Evolutionary conservation across 2,329 filamentous ascomycete genomes (phyloP).

Genomic region (Trichoderma asperellum): DNA sequence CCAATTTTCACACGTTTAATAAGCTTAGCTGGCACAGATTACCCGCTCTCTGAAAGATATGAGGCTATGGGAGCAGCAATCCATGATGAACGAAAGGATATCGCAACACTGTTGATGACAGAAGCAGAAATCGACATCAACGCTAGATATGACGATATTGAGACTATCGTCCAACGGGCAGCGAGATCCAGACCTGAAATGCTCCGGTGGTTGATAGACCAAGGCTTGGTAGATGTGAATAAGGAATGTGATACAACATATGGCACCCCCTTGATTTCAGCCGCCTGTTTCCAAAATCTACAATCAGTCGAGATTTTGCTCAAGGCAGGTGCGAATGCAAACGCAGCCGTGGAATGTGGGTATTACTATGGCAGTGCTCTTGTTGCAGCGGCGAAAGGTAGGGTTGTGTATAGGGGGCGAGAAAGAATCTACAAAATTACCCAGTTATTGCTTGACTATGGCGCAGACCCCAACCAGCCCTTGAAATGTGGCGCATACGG

Average conservation of each 20-base stretch:
- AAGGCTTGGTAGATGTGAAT: constrained; percentile 1
- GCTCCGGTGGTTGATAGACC: not conserved
- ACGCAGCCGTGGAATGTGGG: not conserved
- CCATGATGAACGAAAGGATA: not conserved
- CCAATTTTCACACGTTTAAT: not conserved
- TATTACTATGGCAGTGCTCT: not conserved
- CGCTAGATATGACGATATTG: not conserved
- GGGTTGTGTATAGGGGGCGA: no score
- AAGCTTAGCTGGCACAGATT: not conserved
- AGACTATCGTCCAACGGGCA: not conserved
- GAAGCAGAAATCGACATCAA: not conserved
- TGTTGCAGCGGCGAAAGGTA: not conserved
- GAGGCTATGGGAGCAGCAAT: not conserved
- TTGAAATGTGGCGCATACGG: not conserved
- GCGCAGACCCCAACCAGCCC: not conserved
- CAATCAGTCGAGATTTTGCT: constrained; percentile 1
- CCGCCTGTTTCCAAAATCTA: not conserved
- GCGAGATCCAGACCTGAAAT: not conserved
- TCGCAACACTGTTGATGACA: not conserved
- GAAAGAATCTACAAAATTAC: not conserved
- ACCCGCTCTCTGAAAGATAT: not conserved
- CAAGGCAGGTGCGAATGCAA: constrained; percentile 2
- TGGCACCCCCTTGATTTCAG: constrained; percentile 4
- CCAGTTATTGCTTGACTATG: not conserved
- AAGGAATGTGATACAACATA: not conserved